phyloP scores from a whole-genome alignment of 345 rosid genomes.

The Brassica incana region DNA sequence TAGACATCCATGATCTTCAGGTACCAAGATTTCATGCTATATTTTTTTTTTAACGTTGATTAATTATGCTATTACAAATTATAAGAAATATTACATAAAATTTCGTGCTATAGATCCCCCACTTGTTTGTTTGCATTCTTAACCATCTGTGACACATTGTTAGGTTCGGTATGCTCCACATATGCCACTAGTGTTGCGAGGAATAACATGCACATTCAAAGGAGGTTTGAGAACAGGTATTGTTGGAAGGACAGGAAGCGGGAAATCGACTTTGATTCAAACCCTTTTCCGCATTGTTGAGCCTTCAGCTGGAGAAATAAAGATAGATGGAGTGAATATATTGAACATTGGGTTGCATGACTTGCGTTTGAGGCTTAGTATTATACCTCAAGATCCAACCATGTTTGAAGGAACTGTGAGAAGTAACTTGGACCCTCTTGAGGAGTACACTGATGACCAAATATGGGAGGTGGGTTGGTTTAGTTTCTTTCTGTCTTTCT shows the following conservation, averaged over 20 bases:
- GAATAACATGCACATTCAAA: conserved; percentile 70
- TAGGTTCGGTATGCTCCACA: conserved; percentile 82
- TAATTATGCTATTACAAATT: background rate
- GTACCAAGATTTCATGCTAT: conserved; percentile 36
- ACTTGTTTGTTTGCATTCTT: conserved; percentile 1
- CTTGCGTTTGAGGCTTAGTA: conserved; percentile 74
- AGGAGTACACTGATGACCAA: conserved; percentile 74
- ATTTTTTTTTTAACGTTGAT: no score
- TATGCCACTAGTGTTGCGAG: conserved; percentile 79
- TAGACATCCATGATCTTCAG: conserved; percentile 61
- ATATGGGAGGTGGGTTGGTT: conserved; percentile 77
- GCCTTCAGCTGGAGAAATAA: conserved; percentile 62
- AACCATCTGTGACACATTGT: conserved; percentile 3
- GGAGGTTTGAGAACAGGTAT: conserved; percentile 83
- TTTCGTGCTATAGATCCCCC: background rate
- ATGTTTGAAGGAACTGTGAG: conserved; percentile 91
- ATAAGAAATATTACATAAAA: background rate
- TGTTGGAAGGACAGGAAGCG: conserved; percentile 93
- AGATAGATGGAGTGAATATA: conserved; percentile 69
- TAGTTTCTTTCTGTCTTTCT: background rate
- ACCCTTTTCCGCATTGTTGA: conserved; percentile 82
- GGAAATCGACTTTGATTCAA: conserved; percentile 89
- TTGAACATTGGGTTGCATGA: conserved; percentile 74
- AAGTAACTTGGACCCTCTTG: conserved; percentile 84
- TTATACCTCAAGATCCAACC: conserved; percentile 96